These are phyloP conservation scores for Plasmopara viticola DNA, from an alignment of 352 stramenopile genomes.

Conservation along the genomic window DNA sequence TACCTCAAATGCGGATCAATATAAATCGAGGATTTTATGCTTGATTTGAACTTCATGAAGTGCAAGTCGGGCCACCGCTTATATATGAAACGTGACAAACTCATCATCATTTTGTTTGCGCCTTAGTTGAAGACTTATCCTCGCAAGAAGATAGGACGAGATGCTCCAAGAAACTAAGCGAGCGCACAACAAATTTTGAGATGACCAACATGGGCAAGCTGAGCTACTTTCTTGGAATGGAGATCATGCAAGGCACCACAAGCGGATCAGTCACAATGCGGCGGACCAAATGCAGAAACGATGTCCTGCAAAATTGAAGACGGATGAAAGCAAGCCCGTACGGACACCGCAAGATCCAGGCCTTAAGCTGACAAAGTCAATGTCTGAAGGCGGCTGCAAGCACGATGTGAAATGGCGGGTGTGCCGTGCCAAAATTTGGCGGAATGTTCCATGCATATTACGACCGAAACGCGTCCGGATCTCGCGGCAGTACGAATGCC, in stretches of 20 bases:
- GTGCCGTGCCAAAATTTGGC: too few relatives aligned
- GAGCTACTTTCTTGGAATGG: not conserved
- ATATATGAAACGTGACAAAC: not conserved
- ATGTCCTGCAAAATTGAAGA: not conserved
- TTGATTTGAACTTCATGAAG: not conserved
- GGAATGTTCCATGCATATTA: too few relatives aligned
- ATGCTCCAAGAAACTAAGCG: not conserved
- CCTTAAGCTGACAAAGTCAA: not conserved
- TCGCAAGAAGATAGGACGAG: not conserved
- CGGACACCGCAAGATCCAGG: not conserved
- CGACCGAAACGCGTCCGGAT: too few relatives aligned
- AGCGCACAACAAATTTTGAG: not conserved
- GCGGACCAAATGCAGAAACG: not conserved
- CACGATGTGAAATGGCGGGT: not conserved
- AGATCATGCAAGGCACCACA: not conserved
- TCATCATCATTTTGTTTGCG: not conserved
- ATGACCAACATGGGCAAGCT: not conserved
- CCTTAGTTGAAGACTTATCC: not conserved
- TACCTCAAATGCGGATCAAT: not conserved
- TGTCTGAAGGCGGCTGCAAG: not conserved
- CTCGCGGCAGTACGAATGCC: too few relatives aligned
- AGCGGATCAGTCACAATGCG: not conserved
- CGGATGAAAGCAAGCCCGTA: not conserved
- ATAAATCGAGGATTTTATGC: not conserved
- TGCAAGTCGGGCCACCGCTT: not conserved